Percentiles rank a stretch among this genome's conserved stretches.
Evolutionary conservation across 192 early-diverging fungal species (phyloP).

Genomic region (Coemansia pectinata): DNA sequence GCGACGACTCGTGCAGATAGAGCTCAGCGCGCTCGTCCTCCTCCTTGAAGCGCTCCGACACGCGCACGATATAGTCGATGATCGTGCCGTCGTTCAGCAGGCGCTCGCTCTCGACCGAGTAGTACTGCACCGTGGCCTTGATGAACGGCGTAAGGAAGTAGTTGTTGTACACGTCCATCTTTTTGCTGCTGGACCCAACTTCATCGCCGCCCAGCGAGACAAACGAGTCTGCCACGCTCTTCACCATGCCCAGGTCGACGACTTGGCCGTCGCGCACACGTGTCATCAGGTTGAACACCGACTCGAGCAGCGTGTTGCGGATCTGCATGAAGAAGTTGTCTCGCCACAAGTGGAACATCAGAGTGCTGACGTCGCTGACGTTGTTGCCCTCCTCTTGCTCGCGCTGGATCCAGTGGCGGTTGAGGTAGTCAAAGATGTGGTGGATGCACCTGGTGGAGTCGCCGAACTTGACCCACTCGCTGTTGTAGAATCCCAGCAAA

Average conservation of each 20-base stretch:
- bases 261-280: constrained; percentile 86
- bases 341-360: constrained; percentile 75
- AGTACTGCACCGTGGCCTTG: constrained; percentile 79
- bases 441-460: constrained; percentile 81
- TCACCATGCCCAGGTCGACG: constrained; percentile 81
- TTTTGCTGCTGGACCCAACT: constrained; percentile 73
- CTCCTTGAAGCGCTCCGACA: constrained; percentile 67
- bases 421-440: constrained; percentile 92
- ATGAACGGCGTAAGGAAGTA: constrained; percentile 88
- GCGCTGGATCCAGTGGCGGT: constrained; percentile 96
- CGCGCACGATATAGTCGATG: constrained; percentile 95
- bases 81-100: constrained; percentile 90
- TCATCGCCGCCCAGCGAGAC: constrained; percentile 74
- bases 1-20: constrained; percentile 83
- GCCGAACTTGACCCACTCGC: constrained; percentile 89
- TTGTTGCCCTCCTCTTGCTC: constrained; percentile 93
- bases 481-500: constrained; percentile 84
- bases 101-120: constrained; percentile 84
- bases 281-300: constrained; percentile 64
- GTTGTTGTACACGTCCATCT: constrained; percentile 83
- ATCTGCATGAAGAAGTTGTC: constrained; percentile 62
- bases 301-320: constrained; percentile 47
- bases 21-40: constrained; percentile 88
- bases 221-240: constrained; percentile 89
- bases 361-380: constrained; percentile 88